phyloP scores from a whole-genome alignment of 106 monocot genomes.

The Iris macrosiphon region DNA sequence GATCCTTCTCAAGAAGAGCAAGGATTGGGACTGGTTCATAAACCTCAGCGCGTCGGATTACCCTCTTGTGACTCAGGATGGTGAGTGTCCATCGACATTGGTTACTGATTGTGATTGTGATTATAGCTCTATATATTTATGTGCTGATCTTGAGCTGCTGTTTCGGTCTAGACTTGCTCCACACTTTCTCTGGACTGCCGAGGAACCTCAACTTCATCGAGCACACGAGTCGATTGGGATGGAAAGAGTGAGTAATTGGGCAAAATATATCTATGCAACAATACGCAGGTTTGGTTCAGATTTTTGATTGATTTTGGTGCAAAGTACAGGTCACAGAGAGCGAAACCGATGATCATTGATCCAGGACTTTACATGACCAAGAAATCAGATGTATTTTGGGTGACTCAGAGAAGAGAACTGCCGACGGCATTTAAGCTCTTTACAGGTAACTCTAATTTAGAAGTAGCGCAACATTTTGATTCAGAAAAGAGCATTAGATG shows the following conservation, averaged over 20 bases:
- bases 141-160: too few species aligned
- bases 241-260: constrained; percentile 76
- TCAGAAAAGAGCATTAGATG: not conserved
- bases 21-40: constrained; percentile 68
- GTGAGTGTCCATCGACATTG: constrained; percentile 7
- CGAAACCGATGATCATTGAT: constrained; percentile 67
- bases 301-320: not conserved
- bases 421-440: constrained; percentile 75
- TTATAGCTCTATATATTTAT: too few species aligned
- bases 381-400: constrained; percentile 68
- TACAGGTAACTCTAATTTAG: constrained; percentile 37
- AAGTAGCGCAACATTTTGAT: not conserved
- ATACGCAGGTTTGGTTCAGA: too few species aligned
- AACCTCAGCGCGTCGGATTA: constrained; percentile 66
- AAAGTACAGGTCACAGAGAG: constrained; percentile 44
- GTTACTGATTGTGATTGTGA: too few species aligned
- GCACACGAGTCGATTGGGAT: constrained; percentile 60
- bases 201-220: constrained; percentile 70
- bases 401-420: constrained; percentile 34
- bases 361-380: constrained; percentile 61
- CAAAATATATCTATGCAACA: too few species aligned
- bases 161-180: constrained; percentile 46
- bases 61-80: constrained; percentile 61
- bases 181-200: constrained; percentile 51
- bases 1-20: constrained; percentile 36